These are phyloP conservation scores for Liquidambar formosana DNA, from an alignment of 164 flowering plant species.

Conservation along the genomic window DNA sequence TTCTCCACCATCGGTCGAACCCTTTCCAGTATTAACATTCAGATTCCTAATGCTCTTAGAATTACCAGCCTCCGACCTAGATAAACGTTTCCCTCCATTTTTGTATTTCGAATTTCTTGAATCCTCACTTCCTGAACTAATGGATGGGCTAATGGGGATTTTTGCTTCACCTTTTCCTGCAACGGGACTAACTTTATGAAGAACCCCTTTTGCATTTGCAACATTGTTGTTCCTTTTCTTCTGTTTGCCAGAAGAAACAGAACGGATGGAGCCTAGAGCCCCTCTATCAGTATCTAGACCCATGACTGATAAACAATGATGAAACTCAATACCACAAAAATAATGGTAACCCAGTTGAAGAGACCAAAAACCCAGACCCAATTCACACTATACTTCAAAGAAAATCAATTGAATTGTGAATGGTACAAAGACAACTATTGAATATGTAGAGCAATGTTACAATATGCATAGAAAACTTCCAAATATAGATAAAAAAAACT, in stretches of 20 bases:
- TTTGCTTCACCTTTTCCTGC: not conserved
- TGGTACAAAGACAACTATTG: not conserved
- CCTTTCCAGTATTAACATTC: not conserved
- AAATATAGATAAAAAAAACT: not conserved
- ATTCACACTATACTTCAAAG: not conserved
- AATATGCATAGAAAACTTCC: not conserved
- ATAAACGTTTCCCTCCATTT: slow-evolving; percentile 1
- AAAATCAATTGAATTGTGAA: not conserved
- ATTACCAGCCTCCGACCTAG: not conserved
- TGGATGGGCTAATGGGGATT: not conserved
- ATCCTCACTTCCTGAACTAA: not conserved
- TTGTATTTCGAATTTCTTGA: slow-evolving; percentile 4
- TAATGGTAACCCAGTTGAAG: not conserved
- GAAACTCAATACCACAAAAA: too few species aligned
- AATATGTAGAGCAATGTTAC: too few species aligned
- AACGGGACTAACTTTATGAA: not conserved
- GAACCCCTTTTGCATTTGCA: not conserved
- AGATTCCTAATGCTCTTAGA: not conserved
- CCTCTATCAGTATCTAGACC: slow-evolving; percentile 8
- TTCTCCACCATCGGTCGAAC: too few species aligned
- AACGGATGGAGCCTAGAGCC: slow-evolving; percentile 3
- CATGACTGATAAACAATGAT: not conserved
- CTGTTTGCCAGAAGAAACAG: slow-evolving; percentile 9
- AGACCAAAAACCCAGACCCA: not conserved
- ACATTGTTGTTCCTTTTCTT: slow-evolving; percentile 3